Conservation (phyloP, 257 asterid genomes). For the Nicotiana sylvestris region DNA sequence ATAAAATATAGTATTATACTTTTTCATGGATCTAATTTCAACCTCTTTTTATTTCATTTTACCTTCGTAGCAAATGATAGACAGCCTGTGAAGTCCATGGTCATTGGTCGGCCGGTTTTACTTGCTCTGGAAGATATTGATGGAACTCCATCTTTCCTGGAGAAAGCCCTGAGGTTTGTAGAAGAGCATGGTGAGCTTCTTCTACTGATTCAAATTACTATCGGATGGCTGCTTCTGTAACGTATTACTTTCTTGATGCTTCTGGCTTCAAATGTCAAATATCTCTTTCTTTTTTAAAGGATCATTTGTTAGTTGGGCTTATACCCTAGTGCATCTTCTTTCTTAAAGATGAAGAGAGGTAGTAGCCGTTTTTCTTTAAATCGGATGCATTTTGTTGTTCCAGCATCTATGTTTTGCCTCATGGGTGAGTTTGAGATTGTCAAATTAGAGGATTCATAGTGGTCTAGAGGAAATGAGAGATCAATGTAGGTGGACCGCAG, state of each 20-base stretch:
- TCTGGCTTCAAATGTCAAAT: neutral
- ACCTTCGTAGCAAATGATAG: conserved; percentile 62
- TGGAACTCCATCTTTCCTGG: conserved; percentile 96
- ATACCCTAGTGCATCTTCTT: neutral
- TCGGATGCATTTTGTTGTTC: neutral
- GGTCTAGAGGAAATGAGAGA: neutral
- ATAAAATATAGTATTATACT: neutral
- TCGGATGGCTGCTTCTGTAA: neutral
- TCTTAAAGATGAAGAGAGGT: neutral
- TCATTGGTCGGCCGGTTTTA: conserved; percentile 86
- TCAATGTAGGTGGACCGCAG: neutral
- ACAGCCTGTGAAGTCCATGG: conserved; percentile 64
- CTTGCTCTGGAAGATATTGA: conserved; percentile 98
- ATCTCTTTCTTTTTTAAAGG: neutral
- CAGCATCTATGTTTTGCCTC: neutral
- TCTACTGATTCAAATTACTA: conserved; percentile 8
- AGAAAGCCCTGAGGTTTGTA: conserved; percentile 87
- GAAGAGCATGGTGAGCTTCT: conserved; percentile 77
- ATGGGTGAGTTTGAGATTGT: conserved; percentile 4
- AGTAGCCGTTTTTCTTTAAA: neutral
- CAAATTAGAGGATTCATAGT: neutral
- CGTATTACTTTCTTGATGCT: neutral
- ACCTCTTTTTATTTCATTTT: conserved; percentile 7
- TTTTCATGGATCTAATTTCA: conserved; percentile 7
- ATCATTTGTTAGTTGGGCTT: neutral